phyloP scores from a whole-genome alignment of 345 rosid genomes.

The Eucalyptus virginea region DNA sequence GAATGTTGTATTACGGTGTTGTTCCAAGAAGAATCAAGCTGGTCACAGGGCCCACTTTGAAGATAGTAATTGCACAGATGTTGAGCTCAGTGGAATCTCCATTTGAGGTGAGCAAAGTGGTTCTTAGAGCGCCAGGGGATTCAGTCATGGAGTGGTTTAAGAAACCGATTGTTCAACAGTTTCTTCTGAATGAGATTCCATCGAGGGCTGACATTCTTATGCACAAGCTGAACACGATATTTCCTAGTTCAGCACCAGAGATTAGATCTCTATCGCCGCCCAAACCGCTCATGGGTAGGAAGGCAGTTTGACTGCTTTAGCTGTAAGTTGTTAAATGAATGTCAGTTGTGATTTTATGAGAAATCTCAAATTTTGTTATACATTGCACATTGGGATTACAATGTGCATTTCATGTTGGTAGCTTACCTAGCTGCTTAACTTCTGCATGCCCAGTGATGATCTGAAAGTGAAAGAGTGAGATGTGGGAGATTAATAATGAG shows the following conservation, averaged over 20 bases:
- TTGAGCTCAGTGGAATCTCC: constrained; percentile 91
- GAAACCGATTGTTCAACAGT: constrained; percentile 95
- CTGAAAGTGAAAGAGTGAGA: not conserved
- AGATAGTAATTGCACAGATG: constrained; percentile 88
- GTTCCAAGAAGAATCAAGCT: constrained; percentile 89
- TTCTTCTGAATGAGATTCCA: constrained; percentile 85
- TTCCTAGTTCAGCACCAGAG: constrained; percentile 96
- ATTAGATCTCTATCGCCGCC: constrained; percentile 73
- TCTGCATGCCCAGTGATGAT: not conserved
- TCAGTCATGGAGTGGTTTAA: constrained; percentile 94
- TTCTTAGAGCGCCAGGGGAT: constrained; percentile 86
- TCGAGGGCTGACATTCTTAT: constrained; percentile 83
- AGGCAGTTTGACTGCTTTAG: not conserved
- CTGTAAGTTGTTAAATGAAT: not conserved
- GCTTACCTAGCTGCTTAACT: not conserved
- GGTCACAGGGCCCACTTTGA: constrained; percentile 91
- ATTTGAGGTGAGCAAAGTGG: constrained; percentile 93
- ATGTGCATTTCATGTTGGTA: not conserved
- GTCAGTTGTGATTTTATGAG: not conserved
- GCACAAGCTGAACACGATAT: constrained; percentile 81
- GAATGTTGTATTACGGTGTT: constrained; percentile 91
- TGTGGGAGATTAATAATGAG: not conserved
- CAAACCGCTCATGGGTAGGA: constrained; percentile 39
- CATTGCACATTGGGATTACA: not conserved
- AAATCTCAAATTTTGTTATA: not conserved